These are phyloP conservation scores for Acephala macrosclerotiorum DNA, from an alignment of 2,329 filamentous ascomycete genomes.

Conservation along the genomic window DNA sequence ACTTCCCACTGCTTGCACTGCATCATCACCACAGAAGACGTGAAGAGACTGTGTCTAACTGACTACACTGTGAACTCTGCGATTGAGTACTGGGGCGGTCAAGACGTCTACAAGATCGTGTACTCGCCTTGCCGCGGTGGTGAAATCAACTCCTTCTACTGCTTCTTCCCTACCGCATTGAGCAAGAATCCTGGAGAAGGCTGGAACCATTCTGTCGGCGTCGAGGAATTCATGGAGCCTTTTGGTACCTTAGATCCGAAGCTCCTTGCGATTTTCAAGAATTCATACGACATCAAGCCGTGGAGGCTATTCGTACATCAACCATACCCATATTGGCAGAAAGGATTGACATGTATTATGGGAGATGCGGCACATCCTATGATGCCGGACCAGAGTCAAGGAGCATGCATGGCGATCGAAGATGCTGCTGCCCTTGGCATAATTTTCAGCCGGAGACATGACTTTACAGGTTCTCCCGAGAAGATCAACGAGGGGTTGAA, in stretches of 20 bases:
- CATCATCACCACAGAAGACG: conserved; percentile 43
- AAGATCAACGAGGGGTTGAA: conserved; percentile 55
- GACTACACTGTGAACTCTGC: conserved; percentile 37
- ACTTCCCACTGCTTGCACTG: conserved; percentile 49
- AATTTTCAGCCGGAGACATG: conserved; percentile 43
- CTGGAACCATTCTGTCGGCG: conserved; percentile 43
- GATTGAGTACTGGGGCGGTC: conserved; percentile 46
- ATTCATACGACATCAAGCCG: conserved; percentile 42
- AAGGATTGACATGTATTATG: conserved; percentile 61
- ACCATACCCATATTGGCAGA: conserved; percentile 65
- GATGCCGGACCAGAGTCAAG: conserved; percentile 75
- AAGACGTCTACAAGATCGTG: conserved; percentile 50
- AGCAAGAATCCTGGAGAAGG: conserved; percentile 39
- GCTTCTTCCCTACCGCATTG: conserved; percentile 45
- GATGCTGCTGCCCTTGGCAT: conserved; percentile 49
- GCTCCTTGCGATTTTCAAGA: conserved; percentile 36
- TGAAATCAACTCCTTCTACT: conserved; percentile 49
- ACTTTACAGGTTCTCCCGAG: conserved; percentile 49
- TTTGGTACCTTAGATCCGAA: conserved; percentile 64
- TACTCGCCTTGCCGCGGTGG: conserved; percentile 48
- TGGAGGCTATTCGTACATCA: conserved; percentile 65
- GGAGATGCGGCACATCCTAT: conserved; percentile 74
- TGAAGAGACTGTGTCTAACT: conserved; percentile 33
- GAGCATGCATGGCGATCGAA: conserved; percentile 50
- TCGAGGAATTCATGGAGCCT: conserved; percentile 66